Base-by-base conservation (phyloP, 23 red algal species). In the Chondrus crispus region DNA sequence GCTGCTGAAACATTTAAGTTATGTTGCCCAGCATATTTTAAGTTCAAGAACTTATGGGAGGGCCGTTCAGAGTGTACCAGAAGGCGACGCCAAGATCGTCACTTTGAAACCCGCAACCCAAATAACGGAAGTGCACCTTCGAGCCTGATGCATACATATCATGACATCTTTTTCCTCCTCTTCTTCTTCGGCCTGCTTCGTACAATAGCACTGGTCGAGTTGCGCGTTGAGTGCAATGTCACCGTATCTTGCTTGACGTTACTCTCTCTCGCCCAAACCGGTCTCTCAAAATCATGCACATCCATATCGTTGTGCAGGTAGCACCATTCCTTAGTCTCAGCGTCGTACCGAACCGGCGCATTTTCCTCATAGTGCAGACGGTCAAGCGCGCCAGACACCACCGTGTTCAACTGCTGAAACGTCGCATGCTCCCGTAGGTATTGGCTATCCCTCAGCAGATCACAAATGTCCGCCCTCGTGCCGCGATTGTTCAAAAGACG, bases 221-320 rank as follows among this genome's bases (percentile, higher is more conserved):
- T 90, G 33, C 55, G 64, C 32, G 87, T 69, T 57, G 87, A 37
- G 30, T 81, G 78, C 73, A 74, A 53, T 26, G 72, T 73, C 9
- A 73, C 71, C 13, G 87, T 48, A 0, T 57, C 74, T 49, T 90
- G 69, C 36, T 51, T 79, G 37, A 80, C 51, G 24, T 69, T 69
- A 51, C 70, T 87, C 82, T 87, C 92, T 19, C 92, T 53, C 28
- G 94, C 94, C 94, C 94, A 96, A 10, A 62, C 82, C 2, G 94
- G 94, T 28, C 80, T 85, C 73, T 71, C 79, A 84, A 91, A 96
- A 64, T 88, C 85, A 44, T 88, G 57, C 47, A 81, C 81, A 70
- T 84, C 74, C 53, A 89, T 72, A 40, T 96, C 88, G 48, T 96
- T 96, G 53, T 96, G 94, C 80, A 96, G 74, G 53, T 96, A 96